Evolutionary conservation across 371 early-diverging fungal species (phyloP).

Genomic region (Smittium culicis): DNA sequence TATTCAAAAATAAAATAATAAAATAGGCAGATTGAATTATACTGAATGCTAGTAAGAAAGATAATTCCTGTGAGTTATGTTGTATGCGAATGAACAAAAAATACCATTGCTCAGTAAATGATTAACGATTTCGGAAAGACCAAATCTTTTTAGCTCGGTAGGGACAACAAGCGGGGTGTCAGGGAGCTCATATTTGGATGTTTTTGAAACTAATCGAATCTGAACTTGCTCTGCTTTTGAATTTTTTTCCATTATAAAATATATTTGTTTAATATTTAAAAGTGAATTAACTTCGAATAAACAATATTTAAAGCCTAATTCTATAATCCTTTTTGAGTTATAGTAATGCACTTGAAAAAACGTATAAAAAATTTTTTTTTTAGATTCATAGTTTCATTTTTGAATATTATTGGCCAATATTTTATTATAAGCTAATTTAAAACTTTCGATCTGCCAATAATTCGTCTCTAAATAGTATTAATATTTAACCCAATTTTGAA

Average conservation of each 20-base stretch:
- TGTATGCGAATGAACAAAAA: constrained; percentile 1
- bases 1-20: constrained; percentile 18
- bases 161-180: constrained; percentile 77
- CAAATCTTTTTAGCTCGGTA: constrained; percentile 61
- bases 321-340: background rate
- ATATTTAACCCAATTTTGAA: too few species aligned
- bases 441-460: too few species aligned
- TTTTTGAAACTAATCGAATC: constrained; percentile 68
- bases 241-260: constrained; percentile 14
- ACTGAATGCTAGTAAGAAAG: background rate
- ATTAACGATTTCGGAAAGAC: constrained; percentile 84
- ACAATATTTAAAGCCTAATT: background rate
- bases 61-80: background rate
- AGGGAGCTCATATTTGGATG: constrained; percentile 54
- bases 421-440: background rate
- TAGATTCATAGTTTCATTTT: background rate
- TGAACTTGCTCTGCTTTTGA: constrained; percentile 48
- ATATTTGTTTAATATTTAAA: background rate
- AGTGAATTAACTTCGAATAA: background rate
- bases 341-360: background rate
- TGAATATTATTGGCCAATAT: background rate
- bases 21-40: background rate
- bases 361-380: background rate
- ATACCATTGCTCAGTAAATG: constrained; percentile 50
- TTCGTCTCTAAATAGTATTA: too few species aligned